These are phyloP conservation scores for Exidia glandulosa DNA, from an alignment of 768 basidiomycete species.

Conservation along the genomic window DNA sequence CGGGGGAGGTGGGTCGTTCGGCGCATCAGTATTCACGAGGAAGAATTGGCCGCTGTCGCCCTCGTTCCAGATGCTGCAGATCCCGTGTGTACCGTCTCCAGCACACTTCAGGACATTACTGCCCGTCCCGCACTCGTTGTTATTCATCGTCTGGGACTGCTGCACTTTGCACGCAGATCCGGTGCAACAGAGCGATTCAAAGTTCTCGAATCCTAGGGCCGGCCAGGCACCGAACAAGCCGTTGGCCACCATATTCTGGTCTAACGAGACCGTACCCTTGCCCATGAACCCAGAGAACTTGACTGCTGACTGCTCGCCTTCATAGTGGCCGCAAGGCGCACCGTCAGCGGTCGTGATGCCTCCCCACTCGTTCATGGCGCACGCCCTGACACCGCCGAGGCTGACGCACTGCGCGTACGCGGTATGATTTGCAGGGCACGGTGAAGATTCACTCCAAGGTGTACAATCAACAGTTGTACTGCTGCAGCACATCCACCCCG, in stretches of 20 bases:
- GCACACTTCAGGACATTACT: not conserved
- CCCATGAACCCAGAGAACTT: not conserved
- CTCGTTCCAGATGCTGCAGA: not conserved
- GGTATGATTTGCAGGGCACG: not conserved
- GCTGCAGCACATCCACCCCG: not conserved
- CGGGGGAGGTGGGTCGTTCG: not conserved
- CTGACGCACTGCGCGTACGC: not conserved
- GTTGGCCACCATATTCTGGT: not conserved
- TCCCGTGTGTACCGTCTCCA: not conserved
- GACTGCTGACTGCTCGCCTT: not conserved
- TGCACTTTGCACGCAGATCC: not conserved
- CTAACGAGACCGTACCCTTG: not conserved
- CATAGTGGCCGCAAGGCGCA: not conserved
- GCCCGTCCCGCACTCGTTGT: not conserved
- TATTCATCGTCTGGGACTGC: not conserved
- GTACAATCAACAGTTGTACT: not conserved
- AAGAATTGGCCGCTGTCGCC: not conserved
- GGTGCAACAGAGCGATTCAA: not conserved
- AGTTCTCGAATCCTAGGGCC: not conserved
- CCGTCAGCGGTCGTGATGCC: not conserved
- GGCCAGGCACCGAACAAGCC: not conserved
- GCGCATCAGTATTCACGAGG: not conserved
- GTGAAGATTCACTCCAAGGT: not conserved
- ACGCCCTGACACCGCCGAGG: not conserved
- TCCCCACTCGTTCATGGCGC: not conserved